Percentiles rank a stretch among this genome's conserved stretches.
Conservation (phyloP, 768 basidiomycete genomes). For the Panus rudis region DNA sequence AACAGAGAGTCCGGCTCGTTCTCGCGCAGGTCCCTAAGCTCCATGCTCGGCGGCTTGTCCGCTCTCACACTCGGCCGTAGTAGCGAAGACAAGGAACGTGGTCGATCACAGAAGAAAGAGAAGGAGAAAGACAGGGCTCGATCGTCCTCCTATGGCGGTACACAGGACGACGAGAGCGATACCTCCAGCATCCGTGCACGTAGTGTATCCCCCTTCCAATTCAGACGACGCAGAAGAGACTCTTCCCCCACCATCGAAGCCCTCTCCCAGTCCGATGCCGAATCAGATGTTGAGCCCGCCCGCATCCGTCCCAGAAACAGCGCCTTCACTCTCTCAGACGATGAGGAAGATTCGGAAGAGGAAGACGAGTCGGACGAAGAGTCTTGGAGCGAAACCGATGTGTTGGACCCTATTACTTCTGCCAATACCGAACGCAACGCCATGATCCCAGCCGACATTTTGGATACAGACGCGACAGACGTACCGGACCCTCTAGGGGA, state of each 20-base stretch:
- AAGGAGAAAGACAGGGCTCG: slow-evolving; percentile 27
- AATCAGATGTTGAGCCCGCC: slow-evolving; percentile 47
- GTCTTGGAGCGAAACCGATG: slow-evolving; percentile 49
- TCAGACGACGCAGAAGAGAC: slow-evolving; percentile 58
- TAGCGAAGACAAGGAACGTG: slow-evolving; percentile 39
- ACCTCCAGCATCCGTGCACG: slow-evolving; percentile 48
- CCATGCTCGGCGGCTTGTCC: slow-evolving; percentile 66
- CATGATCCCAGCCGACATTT: slow-evolving; percentile 39
- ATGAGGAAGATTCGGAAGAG: slow-evolving; percentile 42
- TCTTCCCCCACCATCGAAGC: slow-evolving; percentile 42
- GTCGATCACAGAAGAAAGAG: slow-evolving; percentile 40
- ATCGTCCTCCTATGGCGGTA: slow-evolving; percentile 34
- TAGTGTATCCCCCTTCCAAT: slow-evolving; percentile 74
- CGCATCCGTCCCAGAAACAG: slow-evolving; percentile 49
- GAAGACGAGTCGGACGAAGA: slow-evolving; percentile 53
- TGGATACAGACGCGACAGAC: slow-evolving; percentile 44
- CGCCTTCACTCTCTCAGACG: slow-evolving; percentile 54
- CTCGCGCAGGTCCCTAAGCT: slow-evolving; percentile 55
- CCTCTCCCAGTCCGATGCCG: slow-evolving; percentile 55
- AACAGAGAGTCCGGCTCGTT: slow-evolving; percentile 40
- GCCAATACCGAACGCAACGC: slow-evolving; percentile 85
- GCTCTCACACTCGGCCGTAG: slow-evolving; percentile 56
- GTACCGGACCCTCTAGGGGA: slow-evolving; percentile 82
- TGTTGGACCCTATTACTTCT: slow-evolving; percentile 78
- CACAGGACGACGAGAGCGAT: slow-evolving; percentile 28